Percentiles rank a stretch among this genome's conserved stretches.
These are phyloP conservation scores for Sodiomyces alkalinus DNA, from an alignment of 2,329 filamentous ascomycete genomes.

Conservation along the genomic window DNA sequence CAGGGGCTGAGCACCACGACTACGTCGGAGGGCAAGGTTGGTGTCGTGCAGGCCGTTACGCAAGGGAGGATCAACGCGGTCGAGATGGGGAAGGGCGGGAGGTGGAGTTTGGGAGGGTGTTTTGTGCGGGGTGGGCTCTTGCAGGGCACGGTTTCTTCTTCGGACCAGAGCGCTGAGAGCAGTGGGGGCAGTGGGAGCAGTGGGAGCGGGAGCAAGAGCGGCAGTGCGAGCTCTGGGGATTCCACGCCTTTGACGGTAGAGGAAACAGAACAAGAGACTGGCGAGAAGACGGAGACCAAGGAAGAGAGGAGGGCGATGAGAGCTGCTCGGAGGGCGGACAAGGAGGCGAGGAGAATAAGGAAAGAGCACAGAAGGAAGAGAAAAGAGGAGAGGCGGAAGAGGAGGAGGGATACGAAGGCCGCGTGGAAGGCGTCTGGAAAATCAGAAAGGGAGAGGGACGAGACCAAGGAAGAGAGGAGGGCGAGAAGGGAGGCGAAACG, in stretches of 20 bases:
- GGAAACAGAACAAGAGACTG: no score
- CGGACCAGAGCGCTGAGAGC: no score
- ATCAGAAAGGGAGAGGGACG: constrained; percentile 13
- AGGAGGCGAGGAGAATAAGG: constrained; percentile 16
- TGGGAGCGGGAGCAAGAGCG: constrained; percentile 1
- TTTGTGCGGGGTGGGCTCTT: constrained; percentile 76
- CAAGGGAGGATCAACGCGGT: constrained; percentile 41
- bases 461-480: constrained; percentile 28
- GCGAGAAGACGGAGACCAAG: constrained; percentile 13
- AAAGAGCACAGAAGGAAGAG: constrained; percentile 12
- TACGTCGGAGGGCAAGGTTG: constrained; percentile 36
- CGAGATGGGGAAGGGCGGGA: constrained; percentile 32
- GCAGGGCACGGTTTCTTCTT: constrained; percentile 53
- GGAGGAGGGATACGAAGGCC: constrained; percentile 14
- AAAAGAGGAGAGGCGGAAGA: constrained; percentile 18
- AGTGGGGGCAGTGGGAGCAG: constrained; percentile 6
- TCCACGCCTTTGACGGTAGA: no score
- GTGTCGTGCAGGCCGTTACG: constrained; percentile 39
- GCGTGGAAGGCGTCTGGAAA: constrained; percentile 9
- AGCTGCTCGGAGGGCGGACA: constrained; percentile 19
- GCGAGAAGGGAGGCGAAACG: constrained; percentile 18
- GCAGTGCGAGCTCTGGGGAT: constrained; percentile 9
- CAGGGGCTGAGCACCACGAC: constrained; percentile 59
- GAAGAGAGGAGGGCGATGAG: constrained; percentile 17
- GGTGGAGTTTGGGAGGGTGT: constrained; percentile 59